Conservation (phyloP, 1,284 basidiomycete genomes). For the Neonothopanus nambi region DNA sequence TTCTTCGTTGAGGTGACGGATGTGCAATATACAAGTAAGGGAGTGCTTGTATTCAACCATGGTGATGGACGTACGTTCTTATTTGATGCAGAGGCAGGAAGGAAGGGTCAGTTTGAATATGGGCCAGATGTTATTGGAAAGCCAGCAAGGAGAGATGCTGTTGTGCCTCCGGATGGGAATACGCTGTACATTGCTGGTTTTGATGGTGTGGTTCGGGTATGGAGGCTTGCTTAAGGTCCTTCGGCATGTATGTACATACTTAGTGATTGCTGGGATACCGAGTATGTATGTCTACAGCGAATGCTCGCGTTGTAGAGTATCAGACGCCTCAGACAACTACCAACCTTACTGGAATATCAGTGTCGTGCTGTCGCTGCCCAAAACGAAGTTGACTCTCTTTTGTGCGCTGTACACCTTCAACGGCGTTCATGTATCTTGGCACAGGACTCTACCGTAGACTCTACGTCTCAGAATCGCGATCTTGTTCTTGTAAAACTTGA, state of each 20-base stretch:
- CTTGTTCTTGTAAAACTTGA: too few relatives aligned
- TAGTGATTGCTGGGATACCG: neutral
- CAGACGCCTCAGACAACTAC: too few relatives aligned
- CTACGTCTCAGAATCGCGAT: too few relatives aligned
- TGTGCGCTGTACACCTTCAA: too few relatives aligned
- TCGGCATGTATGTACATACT: too few relatives aligned
- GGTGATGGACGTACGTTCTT: neutral
- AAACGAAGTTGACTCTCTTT: too few relatives aligned
- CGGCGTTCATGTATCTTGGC: too few relatives aligned
- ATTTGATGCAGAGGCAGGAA: neutral
- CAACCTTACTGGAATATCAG: too few relatives aligned
- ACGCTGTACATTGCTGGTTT: slow-evolving; percentile 2
- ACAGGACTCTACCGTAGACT: too few relatives aligned
- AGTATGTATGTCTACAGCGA: neutral
- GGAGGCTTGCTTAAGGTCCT: neutral
- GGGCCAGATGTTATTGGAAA: neutral
- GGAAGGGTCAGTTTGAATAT: slow-evolving; percentile 1
- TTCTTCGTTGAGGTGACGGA: neutral
- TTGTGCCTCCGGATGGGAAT: slow-evolving; percentile 1
- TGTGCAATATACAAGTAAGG: neutral
- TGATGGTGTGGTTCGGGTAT: slow-evolving; percentile 1
- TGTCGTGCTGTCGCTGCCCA: too few relatives aligned
- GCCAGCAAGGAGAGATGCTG: neutral
- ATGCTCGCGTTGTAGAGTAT: too few relatives aligned
- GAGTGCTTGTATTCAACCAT: neutral